phyloP scores from a whole-genome alignment of 345 rosid species.

The Eutrema yunnanense region DNA sequence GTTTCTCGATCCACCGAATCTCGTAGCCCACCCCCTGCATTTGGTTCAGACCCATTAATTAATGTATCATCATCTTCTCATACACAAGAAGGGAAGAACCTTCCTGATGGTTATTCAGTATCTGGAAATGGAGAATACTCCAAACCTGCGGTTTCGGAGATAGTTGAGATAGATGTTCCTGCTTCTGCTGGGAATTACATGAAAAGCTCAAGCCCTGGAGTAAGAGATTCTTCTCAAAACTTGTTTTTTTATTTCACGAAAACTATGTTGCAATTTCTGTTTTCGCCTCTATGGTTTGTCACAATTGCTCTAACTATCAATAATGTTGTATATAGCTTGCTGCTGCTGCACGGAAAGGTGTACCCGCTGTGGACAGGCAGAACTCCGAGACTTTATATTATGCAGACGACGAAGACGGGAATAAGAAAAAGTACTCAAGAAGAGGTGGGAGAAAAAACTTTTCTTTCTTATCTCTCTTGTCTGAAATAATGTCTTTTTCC shows the following conservation, averaged over 20 bases:
- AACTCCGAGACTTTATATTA: slow-evolving; percentile 70
- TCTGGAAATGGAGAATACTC: slow-evolving; percentile 42
- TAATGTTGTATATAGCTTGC: slow-evolving; percentile 49
- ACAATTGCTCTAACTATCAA: neutral
- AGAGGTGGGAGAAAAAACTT: slow-evolving; percentile 52
- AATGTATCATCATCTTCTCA: slow-evolving; percentile 37
- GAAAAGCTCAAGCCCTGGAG: slow-evolving; percentile 70
- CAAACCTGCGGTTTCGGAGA: slow-evolving; percentile 55
- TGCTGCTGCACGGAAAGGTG: slow-evolving; percentile 82
- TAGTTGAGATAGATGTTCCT: slow-evolving; percentile 83
- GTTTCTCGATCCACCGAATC: slow-evolving; percentile 55
- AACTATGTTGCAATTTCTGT: neutral
- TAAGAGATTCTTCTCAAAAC: slow-evolving; percentile 38
- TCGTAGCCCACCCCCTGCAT: slow-evolving; percentile 69
- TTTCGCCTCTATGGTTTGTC: neutral
- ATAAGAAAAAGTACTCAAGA: slow-evolving; percentile 71
- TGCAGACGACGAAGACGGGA: slow-evolving; percentile 95
- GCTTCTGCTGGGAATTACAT: slow-evolving; percentile 59
- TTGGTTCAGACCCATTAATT: slow-evolving; percentile 64
- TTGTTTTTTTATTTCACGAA: neutral
- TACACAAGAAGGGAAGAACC: slow-evolving; percentile 37
- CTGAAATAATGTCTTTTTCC: neutral
- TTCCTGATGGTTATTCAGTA: slow-evolving; percentile 37
- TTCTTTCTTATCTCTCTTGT: neutral
- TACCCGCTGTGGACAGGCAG: slow-evolving; percentile 64